Evolutionary conservation across 2,329 filamentous ascomycete species (phyloP), one percentile per base, ranked within the genome.

Genomic region (Aureobasidium sp.): DNA sequence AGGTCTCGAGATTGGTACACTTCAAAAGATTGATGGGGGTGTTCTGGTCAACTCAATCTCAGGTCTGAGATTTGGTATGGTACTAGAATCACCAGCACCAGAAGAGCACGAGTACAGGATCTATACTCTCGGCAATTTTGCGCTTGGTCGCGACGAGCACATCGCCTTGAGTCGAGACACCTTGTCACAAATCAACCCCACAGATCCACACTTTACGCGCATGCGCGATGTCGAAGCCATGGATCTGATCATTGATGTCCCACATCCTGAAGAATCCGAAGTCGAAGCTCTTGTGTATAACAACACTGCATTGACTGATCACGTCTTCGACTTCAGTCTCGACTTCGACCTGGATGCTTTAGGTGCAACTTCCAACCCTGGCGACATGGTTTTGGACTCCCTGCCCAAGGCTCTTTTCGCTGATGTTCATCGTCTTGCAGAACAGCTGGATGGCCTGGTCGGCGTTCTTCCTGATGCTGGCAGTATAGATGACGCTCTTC

Each of bases 61-160:
- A 36, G 84, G 85, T 6, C 70, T 87, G 17, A 78, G 83, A 60
- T 74, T 92, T 3, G 84, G 85, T 45, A 82, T 92, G 76, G 81
- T 89, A n/a, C 78, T 85, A 31, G 87, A 90, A 69, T 78, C 81
- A 0, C 76, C 76, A 25, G 70, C 70, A 0, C 61, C 72, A 2
- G 75, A 79, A 17, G 74, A 80, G 11, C 73, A 76, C 29, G 74
- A 78, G 15, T 91, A 88, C 81, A 82, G 87, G 62, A 87, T 97
- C 45, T 89, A 88, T 62, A 88, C 89, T 48, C 86, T 96, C 65
- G 91, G 90, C 45, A 90, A 88, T 67, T 83, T 92, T 44, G 84
- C 88, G 0, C 79, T 99, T 3, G 93, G 93, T 4, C 87, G 89
- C 52, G 91, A 97, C 70, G 93, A 97, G 74, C 89, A 87, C 66